Base-by-base conservation (phyloP, 768 basidiomycete genomes). In the Strobilomyces dryophilus region DNA sequence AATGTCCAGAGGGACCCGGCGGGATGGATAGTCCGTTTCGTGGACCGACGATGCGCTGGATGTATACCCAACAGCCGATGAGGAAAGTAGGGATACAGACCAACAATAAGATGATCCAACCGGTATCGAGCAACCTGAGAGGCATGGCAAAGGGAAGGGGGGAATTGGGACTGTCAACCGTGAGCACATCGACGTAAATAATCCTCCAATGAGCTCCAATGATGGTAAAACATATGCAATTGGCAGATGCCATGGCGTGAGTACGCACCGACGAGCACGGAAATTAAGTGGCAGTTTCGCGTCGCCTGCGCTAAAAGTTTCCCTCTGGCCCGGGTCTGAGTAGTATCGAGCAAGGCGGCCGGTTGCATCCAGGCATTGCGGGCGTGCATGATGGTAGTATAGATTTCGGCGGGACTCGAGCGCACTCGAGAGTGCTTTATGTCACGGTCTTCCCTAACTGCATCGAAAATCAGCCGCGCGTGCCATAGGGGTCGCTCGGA, bases 1-100 rank as follows among this genome's bases (percentile, higher is more conserved):
- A 55, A 5, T 55, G 51, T 17, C 52, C 54, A n/a, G 54, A 17
- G 11, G 54, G 54, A 17, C 54, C 54, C n/a, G 54, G 54, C 1
- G 54, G 54, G n/a, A 47, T 8, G 2, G 34, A 41, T 15, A 54
- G 14, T 11, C 35, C 29, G 40, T 21, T 11, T 29, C 29, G 40
- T 21, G 52, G 26, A 18, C 45, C 8, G 29, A 39, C 6, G 15
- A 43, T 11, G 29, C 11, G 31, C 14, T 26, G 18, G 21, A 26
- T 6, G 27, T 37, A 53, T 9, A 24, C 14, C 45, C 34, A 55
- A 35, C 51, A 8, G 5, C 51, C 40, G 3, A 55, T 20, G 1
- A 55, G 29, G 51, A 39, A 17, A 14, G 40, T 12, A n/a, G 14
- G 15, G 32, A 41, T 26, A 15, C 52, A 55, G 10, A 34, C 34